Percentiles rank a stretch among this genome's conserved stretches.
Conservation (phyloP, 441 rosid genomes). For the Dalechampia spathulata region DNA sequence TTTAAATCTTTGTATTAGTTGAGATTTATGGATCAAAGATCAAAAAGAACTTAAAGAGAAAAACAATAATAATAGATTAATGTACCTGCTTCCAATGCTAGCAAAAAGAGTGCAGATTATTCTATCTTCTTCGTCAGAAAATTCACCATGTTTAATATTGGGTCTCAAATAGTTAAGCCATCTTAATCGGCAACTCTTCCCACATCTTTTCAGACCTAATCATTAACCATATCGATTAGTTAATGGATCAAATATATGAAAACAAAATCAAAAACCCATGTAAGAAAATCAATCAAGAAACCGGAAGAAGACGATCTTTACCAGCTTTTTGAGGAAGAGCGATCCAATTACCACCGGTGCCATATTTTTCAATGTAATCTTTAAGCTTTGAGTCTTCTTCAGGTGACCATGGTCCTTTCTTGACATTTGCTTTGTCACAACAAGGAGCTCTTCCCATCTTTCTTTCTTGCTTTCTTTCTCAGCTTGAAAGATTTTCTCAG, state of each 20-base stretch:
- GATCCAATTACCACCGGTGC: conserved; percentile 65
- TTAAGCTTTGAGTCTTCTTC: conserved; percentile 61
- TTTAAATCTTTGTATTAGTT: not conserved
- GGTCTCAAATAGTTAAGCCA: conserved; percentile 71
- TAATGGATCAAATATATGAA: not conserved
- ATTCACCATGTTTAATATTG: conserved; percentile 58
- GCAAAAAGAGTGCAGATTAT: conserved; percentile 42
- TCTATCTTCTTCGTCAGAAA: conserved; percentile 52
- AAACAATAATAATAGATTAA: not conserved
- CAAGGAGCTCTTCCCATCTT: conserved; percentile 77
- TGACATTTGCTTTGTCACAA: conserved; percentile 66
- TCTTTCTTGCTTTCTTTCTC: conserved; percentile 2
- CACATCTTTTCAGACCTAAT: conserved; percentile 55
- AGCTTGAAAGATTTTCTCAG: too few species aligned
- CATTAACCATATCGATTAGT: not conserved
- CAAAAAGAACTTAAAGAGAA: not conserved
- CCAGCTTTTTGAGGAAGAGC: conserved; percentile 69
- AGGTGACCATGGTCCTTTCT: conserved; percentile 71
- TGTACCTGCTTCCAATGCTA: conserved; percentile 59
- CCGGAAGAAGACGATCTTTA: not conserved
- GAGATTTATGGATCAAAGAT: not conserved
- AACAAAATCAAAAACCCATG: not conserved
- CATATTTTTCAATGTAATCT: conserved; percentile 37
- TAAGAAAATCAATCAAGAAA: not conserved
- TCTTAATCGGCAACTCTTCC: conserved; percentile 63